Evolutionary conservation across 2,329 filamentous ascomycete genomes (phyloP).

Genomic region (Fusarium verticillioides): DNA sequence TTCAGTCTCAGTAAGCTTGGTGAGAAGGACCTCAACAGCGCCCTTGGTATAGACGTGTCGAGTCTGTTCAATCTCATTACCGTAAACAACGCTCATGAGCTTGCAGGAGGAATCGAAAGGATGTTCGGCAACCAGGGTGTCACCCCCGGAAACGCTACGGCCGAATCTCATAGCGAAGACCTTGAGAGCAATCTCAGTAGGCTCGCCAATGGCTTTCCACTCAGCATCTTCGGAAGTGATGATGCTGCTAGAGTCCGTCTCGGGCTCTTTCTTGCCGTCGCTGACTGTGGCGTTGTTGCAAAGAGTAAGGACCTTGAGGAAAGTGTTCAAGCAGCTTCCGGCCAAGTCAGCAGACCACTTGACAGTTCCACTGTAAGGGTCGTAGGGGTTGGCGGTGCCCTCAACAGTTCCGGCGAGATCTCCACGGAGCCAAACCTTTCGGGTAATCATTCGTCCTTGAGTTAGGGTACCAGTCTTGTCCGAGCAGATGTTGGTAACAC

Average conservation of each 20-base stretch:
- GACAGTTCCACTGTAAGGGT: conserved; percentile 67
- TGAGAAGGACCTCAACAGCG: conserved; percentile 67
- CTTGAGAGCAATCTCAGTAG: conserved; percentile 79
- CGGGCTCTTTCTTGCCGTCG: conserved; percentile 59
- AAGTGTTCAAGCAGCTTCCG: conserved; percentile 56
- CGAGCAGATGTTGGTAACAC: conserved; percentile 76
- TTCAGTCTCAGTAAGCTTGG: conserved; percentile 60
- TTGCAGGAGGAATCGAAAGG: conserved; percentile 80
- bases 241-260: conserved; percentile 59
- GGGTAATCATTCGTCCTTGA: conserved; percentile 73
- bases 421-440: conserved; percentile 69
- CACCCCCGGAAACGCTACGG: conserved; percentile 58
- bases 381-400: conserved; percentile 67
- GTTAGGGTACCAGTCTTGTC: conserved; percentile 77
- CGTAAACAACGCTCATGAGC: conserved; percentile 78
- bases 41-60: conserved; percentile 66
- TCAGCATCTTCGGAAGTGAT: conserved; percentile 57
- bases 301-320: conserved; percentile 66
- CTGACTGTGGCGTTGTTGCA: conserved; percentile 69
- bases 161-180: conserved; percentile 78
- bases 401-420: conserved; percentile 64
- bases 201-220: conserved; percentile 73
- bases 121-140: conserved; percentile 69
- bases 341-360: conserved; percentile 56
- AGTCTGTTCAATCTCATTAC: conserved; percentile 48